These are phyloP conservation scores for Blastobotrys buckinghamii DNA, from an alignment of 1,139 yeast genomes.

Conservation along the genomic window DNA sequence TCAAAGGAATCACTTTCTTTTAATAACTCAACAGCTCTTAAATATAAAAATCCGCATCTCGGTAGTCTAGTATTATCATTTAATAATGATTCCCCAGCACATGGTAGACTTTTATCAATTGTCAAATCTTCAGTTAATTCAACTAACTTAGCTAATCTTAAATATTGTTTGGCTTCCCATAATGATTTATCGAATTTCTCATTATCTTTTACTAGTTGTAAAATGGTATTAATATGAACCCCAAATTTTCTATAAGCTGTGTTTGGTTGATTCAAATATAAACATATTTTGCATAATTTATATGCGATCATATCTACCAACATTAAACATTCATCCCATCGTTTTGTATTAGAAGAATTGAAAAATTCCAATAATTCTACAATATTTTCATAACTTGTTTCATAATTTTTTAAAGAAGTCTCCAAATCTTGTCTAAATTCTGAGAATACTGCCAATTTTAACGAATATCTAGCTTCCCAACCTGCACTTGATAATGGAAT, in stretches of 20 bases:
- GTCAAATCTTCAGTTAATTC: conserved; percentile 41
- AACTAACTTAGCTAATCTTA: conserved; percentile 56
- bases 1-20: conserved; percentile 14
- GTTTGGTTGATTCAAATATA: conserved; percentile 56
- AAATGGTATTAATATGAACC: conserved; percentile 49
- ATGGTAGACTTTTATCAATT: conserved; percentile 36
- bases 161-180: conserved; percentile 39
- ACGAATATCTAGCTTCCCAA: conserved; percentile 46
- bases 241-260: conserved; percentile 58
- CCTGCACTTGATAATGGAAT: conserved; percentile 31
- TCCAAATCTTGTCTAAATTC: conserved; percentile 45
- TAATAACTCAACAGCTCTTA: conserved; percentile 35
- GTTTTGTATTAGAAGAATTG: conserved; percentile 16
- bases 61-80: conserved; percentile 35
- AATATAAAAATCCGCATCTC: conserved; percentile 42
- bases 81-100: conserved; percentile 26
- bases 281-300: conserved; percentile 56
- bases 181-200: conserved; percentile 21
- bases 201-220: conserved; percentile 30
- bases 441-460: conserved; percentile 44
- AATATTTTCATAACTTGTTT: conserved; percentile 44
- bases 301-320: conserved; percentile 57
- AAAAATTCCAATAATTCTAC: conserved; percentile 35
- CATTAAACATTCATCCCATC: conserved; percentile 43
- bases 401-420: conserved; percentile 42